phyloP scores from a whole-genome alignment of 2,329 filamentous ascomycete genomes.

The Waltergamsia citrina region DNA sequence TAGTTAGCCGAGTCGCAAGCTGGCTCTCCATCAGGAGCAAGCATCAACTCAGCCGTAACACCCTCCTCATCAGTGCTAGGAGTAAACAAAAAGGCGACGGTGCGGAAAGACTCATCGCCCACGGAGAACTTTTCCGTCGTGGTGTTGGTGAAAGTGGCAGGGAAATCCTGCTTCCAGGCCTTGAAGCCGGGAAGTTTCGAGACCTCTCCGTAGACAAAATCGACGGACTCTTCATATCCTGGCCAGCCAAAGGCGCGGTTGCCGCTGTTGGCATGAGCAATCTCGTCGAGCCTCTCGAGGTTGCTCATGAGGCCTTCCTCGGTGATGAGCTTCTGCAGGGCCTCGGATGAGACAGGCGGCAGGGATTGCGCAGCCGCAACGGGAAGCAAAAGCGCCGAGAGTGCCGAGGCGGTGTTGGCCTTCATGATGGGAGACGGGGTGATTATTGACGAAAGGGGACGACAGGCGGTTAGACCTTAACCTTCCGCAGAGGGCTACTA shows the following conservation, averaged over 20 bases:
- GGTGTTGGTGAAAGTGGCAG: constrained; percentile 33
- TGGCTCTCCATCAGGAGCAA: constrained; percentile 14
- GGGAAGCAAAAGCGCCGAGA: background rate
- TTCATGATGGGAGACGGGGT: constrained; percentile 3
- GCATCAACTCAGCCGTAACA: constrained; percentile 14
- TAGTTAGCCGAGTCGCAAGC: constrained; percentile 17
- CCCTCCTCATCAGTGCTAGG: constrained; percentile 19
- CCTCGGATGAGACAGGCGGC: constrained; percentile 19
- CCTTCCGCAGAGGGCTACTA: too few species aligned
- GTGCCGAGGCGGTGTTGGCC: background rate
- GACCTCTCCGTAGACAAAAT: constrained; percentile 36
- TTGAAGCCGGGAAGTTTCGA: constrained; percentile 24
- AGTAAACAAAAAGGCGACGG: constrained; percentile 18
- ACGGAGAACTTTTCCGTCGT: constrained; percentile 32
- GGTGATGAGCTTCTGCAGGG: constrained; percentile 27
- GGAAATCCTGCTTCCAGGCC: constrained; percentile 38
- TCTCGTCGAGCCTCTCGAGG: constrained; percentile 33
- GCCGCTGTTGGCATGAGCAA: constrained; percentile 37
- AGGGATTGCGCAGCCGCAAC: constrained; percentile 4
- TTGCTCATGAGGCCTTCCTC: constrained; percentile 31
- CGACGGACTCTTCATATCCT: constrained; percentile 37
- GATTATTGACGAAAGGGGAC: too few species aligned
- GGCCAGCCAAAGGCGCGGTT: constrained; percentile 44
- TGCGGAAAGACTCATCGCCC: constrained; percentile 13
- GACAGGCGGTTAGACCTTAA: too few species aligned